Base-by-base conservation (phyloP, 2,329 filamentous ascomycete species). In the Diaporthe amygdali region DNA sequence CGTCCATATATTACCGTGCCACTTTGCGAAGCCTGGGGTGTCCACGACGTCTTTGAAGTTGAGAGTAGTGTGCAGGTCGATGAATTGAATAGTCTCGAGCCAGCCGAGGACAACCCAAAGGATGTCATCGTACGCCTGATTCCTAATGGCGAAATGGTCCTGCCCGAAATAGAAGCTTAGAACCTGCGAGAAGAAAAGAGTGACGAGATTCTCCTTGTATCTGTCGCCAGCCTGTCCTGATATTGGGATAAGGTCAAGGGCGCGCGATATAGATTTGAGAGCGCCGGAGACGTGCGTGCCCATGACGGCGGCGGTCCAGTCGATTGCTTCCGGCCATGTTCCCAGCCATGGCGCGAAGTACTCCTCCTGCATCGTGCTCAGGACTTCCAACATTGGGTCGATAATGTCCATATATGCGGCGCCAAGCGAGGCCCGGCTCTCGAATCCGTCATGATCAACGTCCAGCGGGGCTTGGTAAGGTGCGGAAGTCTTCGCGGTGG, bases 81-180 rank as follows among this genome's bases (percentile, higher is more conserved):
- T 89, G 78, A 97, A 95, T 75, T 93, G 91, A 74, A 95, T 88
- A 61, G 89, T 90, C 78, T 97, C 94, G 66, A 98, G 84, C 95
- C 96, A 98, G 73, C 93, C 94, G 46, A 98, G 86, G 2, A 97
- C 94, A 1, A 98, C 94, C 96, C 96, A 98, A 3, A 97, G 88
- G 84, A 97, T 97, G 79, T 98, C 96, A 78, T 98, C 96, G 79
- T 92, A 97, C 0, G 96, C 96, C 84, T 91, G 81, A 70, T 90
- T 89, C 54, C 94, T 88, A 63, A 98, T 87, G 34, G 88, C 86
- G 74, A 95, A 90, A 5, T 91, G 88, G 79, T 97, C 91, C 79
- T 98, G 94, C 25, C 94, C 94, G 79, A 96, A 97, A 79, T 97
- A 98, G 75, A 92, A 97, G 10, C 90, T 89, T 6, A 91, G 84